phyloP scores from a whole-genome alignment of 257 asterid genomes.

The Pogostemon cablin region DNA sequence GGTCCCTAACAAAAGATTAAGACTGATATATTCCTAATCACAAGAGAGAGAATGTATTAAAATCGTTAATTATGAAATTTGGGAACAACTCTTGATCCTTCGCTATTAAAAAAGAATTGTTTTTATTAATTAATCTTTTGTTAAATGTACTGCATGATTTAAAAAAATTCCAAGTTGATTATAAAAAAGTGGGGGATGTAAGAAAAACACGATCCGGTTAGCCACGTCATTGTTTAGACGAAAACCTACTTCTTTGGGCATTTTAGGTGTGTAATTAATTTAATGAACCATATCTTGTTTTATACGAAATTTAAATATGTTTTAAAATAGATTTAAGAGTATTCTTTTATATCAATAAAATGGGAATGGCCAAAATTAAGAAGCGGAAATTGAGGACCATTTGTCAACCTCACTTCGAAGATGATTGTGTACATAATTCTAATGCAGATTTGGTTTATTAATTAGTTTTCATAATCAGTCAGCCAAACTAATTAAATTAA shows the following conservation, averaged over 20 bases:
- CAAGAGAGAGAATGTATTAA: too few relatives aligned
- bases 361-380: constrained; percentile 44
- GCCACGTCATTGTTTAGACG: constrained; percentile 47
- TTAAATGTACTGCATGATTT: neutral
- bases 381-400: constrained; percentile 52
- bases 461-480: neutral
- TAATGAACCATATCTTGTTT: constrained; percentile 11
- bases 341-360: constrained; percentile 14
- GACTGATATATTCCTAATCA: too few relatives aligned
- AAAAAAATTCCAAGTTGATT: constrained; percentile 43
- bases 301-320: neutral
- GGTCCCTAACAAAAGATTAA: constrained; percentile 33
- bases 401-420: constrained; percentile 42
- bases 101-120: too few relatives aligned
- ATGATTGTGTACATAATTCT: neutral
- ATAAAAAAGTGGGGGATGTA: constrained; percentile 41
- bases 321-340: neutral
- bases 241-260: constrained; percentile 39
- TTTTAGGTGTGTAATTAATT: neutral
- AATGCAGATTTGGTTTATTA: neutral
- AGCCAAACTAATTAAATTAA: neutral
- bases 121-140: constrained; percentile 25
- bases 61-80: neutral
- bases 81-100: neutral
- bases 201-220: constrained; percentile 39